Evolutionary conservation across 768 basidiomycete species (phyloP).

Genomic region (Tylopilus balloui): DNA sequence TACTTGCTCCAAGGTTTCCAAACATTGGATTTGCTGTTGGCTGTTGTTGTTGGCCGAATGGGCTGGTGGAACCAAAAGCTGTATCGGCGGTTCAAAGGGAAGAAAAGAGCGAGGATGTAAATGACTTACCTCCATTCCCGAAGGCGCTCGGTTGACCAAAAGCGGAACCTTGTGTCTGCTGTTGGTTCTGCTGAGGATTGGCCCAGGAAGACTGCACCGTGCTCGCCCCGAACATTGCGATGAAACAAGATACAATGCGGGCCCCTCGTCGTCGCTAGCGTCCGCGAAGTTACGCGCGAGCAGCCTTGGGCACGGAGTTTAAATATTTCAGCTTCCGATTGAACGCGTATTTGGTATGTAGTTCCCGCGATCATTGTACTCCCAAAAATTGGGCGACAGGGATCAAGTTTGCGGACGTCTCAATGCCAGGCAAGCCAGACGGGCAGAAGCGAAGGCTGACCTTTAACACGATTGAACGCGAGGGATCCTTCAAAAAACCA

Average conservation of each 20-base stretch:
- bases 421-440: conserved; percentile 51
- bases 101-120: conserved; percentile 25
- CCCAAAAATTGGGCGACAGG: conserved; percentile 8
- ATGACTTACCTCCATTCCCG: conserved; percentile 47
- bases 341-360: conserved; percentile 18
- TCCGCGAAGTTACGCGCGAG: conserved; percentile 8
- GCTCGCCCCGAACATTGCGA: conserved; percentile 57
- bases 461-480: conserved; percentile 79
- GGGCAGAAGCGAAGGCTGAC: conserved; percentile 43
- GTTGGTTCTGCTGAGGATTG: conserved; percentile 61
- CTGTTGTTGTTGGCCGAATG: conserved; percentile 66
- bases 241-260: conserved; percentile 10
- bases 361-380: conserved; percentile 21
- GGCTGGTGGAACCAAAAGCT: conserved; percentile 51
- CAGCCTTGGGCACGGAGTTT: conserved; percentile 21
- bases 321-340: conserved; percentile 15
- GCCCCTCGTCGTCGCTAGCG: conserved; percentile 25
- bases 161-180: conserved; percentile 47
- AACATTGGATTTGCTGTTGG: conserved; percentile 80
- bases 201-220: conserved; percentile 61
- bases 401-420: neutral
- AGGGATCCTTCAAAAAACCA: conserved; percentile 74
- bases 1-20: conserved; percentile 48
- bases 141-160: conserved; percentile 72
- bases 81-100: conserved; percentile 25